Percentiles rank a stretch among this genome's conserved stretches.
phyloP scores from a whole-genome alignment of 1,284 basidiomycete species.

The Pterulicium gracile region DNA sequence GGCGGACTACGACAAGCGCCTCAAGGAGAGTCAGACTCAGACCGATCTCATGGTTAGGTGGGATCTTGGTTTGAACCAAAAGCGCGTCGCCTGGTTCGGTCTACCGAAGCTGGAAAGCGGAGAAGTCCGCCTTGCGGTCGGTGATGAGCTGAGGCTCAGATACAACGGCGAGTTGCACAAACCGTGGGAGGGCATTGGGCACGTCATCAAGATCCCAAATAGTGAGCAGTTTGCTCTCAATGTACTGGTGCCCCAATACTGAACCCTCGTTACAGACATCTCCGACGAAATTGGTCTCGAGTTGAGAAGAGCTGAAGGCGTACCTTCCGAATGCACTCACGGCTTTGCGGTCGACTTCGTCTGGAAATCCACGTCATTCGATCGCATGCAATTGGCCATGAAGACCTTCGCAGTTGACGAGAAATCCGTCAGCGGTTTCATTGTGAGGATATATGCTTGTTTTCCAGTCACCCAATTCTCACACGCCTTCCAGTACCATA shows the following conservation, averaged over 20 bases:
- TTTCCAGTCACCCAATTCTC: slow-evolving; percentile 8
- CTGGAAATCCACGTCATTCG: slow-evolving; percentile 99
- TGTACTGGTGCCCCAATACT: slow-evolving; percentile 5
- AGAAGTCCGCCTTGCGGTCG: slow-evolving; percentile 93
- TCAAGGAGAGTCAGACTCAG: slow-evolving; percentile 98
- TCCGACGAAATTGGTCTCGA: slow-evolving; percentile 98
- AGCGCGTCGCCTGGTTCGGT: slow-evolving; percentile 93
- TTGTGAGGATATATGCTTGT: slow-evolving; percentile 44
- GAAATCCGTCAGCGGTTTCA: slow-evolving; percentile 97
- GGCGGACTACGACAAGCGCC: slow-evolving; percentile 95
- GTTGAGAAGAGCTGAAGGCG: slow-evolving; percentile 84
- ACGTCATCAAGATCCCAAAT: slow-evolving; percentile 99
- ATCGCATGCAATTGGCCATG: slow-evolving; percentile 98
- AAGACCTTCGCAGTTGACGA: slow-evolving; percentile 99
- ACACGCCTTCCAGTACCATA: slow-evolving; percentile 68
- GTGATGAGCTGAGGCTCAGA: slow-evolving; percentile 88
- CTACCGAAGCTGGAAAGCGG: slow-evolving; percentile 97
- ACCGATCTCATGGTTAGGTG: slow-evolving; percentile 93
- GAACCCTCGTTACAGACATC: slow-evolving; percentile 51
- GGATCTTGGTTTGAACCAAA: slow-evolving; percentile 98
- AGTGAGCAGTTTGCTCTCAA: slow-evolving; percentile 41
- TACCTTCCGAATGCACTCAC: slow-evolving; percentile 89
- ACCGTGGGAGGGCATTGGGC: slow-evolving; percentile 94
- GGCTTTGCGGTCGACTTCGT: slow-evolving; percentile 97
- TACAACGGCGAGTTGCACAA: slow-evolving; percentile 87